Base-by-base conservation (phyloP, 768 basidiomycete species). In the Boletus sp. region DNA sequence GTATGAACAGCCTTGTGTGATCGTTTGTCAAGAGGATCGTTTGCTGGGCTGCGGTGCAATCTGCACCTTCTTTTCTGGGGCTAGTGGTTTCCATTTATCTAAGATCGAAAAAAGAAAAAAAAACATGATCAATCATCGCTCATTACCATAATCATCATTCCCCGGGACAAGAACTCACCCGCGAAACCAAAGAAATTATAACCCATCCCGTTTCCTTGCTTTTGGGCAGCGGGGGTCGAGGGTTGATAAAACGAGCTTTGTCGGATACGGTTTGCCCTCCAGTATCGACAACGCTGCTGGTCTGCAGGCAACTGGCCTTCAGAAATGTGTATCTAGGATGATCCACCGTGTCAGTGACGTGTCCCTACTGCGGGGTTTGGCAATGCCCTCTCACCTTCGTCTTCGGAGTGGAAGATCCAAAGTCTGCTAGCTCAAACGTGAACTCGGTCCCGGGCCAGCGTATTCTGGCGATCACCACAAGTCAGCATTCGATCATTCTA, bases 201-300 rank as follows among this genome's bases (percentile, higher is more conserved):
- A 38, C 50, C 47, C 45, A 48, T 46, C n/a, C 56, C 56, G 27
- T 21, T 55, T 23, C 52, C 54, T 48, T 63, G 58, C 25, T 11
- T 56, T 34, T 39, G 51, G 30, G 57, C 2, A 3, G 53, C 5
- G 23, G 63, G 8, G 15, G 65, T 1, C 0, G 67, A 61, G 41
- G 65, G 53, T 45, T 67, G 68, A 47, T 69, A 69, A 55, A 70
- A 69, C 11, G 67, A 69, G 39, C 13, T 30, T 45, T 69, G 67
- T 35, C 67, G 63, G 51, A 63, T 59, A 21, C 68, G 67, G 34
- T 53, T 70, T 10, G 68, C 67, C 33, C 53, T 69, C 67, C 67
- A 69, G 68, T 54, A 69, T 37, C 67, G 61, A 43, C 63, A 65
- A 32, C 68, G 68, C 56, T 69, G 67, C 10, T 63, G 55, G 44